phyloP scores from a whole-genome alignment of 305 asterid genomes.

The Rubia tinctorum region DNA sequence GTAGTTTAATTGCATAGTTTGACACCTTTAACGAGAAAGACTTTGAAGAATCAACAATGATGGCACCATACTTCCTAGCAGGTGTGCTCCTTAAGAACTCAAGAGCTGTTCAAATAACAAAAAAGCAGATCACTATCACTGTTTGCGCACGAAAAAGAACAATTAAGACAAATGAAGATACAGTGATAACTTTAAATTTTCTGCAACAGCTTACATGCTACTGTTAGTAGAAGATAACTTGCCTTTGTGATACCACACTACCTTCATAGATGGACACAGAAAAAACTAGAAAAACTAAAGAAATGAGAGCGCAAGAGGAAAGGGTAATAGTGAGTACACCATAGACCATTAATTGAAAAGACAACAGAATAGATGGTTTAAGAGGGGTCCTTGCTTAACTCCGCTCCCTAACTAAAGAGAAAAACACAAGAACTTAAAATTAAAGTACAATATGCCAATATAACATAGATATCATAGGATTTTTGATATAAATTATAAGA shows the following conservation, averaged over 20 bases:
- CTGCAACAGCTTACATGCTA: not conserved
- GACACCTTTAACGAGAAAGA: no score
- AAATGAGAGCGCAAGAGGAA: not conserved
- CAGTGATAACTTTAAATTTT: not conserved
- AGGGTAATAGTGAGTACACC: not conserved
- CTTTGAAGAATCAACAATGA: constrained; percentile 93
- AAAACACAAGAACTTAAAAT: no score
- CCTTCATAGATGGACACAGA: not conserved
- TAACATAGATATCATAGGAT: no score
- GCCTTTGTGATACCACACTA: not conserved
- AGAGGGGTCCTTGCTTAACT: no score
- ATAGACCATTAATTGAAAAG: not conserved
- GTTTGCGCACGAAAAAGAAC: not conserved
- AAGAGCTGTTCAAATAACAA: constrained; percentile 50
- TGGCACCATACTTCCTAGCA: constrained; percentile 77
- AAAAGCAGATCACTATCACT: not conserved
- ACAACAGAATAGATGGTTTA: not conserved
- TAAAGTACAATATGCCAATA: no score
- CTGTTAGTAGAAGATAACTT: not conserved
- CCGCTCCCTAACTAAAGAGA: no score
- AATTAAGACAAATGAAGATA: not conserved
- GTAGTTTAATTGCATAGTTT: not conserved
- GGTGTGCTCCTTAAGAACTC: constrained; percentile 65
- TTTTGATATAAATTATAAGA: no score
- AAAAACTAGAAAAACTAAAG: not conserved